A percentile compares a stretch with the other conserved stretches of the same genome.
Evolutionary conservation across 495 filamentous ascomycete species (phyloP).

Genomic region (Aspergillus sparsus): DNA sequence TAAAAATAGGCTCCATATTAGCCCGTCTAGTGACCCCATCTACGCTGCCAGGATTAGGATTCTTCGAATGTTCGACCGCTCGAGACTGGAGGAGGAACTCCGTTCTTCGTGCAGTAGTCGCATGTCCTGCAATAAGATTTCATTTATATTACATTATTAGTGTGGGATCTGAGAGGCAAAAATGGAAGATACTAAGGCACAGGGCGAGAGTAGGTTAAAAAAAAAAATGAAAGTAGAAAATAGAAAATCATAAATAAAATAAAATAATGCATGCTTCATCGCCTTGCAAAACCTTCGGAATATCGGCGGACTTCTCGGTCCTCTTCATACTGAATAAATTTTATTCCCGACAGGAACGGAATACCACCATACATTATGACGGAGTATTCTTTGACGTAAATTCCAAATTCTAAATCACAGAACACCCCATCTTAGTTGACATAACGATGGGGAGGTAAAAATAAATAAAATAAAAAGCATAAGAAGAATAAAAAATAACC

Average conservation of each 20-base stretch:
- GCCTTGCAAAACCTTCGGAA: no score
- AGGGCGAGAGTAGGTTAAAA: neutral
- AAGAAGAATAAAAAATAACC: neutral
- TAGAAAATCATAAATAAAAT: neutral
- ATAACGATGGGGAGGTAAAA: neutral
- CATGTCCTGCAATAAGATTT: neutral
- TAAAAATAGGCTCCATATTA: constrained; percentile 17
- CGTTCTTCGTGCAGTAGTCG: constrained; percentile 4
- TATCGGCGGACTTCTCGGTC: no score
- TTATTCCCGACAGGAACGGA: neutral
- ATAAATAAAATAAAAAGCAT: neutral
- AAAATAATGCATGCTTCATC: neutral
- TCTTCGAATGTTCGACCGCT: constrained; percentile 12
- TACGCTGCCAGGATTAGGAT: constrained; percentile 1
- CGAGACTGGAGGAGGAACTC: constrained; percentile 13
- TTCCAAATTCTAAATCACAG: constrained; percentile 9
- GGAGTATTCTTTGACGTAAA: neutral
- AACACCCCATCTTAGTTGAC: neutral
- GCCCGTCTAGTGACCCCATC: neutral
- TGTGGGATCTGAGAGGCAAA: neutral
- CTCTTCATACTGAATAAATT: no score
- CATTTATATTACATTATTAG: neutral
- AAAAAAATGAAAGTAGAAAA: neutral
- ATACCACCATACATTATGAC: no score
- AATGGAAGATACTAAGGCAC: neutral